These are phyloP conservation scores for Phytophthora melonis DNA, from an alignment of 352 stramenopile species.

Conservation along the genomic window DNA sequence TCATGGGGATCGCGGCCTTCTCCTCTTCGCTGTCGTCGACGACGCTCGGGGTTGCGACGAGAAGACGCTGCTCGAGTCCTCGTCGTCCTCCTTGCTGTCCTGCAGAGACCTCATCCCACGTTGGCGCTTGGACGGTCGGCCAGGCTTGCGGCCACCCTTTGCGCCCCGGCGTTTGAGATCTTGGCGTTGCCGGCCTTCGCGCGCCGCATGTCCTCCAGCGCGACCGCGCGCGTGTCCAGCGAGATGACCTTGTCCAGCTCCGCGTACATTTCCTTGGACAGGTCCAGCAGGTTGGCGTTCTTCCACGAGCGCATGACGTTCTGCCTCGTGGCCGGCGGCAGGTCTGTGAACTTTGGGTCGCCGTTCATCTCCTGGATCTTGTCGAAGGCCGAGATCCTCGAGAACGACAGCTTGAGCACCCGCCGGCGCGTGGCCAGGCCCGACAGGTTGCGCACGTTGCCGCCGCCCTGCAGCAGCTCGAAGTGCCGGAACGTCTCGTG, in stretches of 20 bases:
- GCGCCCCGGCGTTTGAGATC: neutral
- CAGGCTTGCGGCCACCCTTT: conserved; percentile 9
- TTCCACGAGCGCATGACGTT: conserved; percentile 46
- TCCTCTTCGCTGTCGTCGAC: conserved; percentile 39
- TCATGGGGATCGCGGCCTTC: conserved; percentile 24
- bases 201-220: conserved; percentile 41
- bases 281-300: conserved; percentile 45
- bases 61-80: conserved; percentile 20
- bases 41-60: conserved; percentile 30
- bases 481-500: conserved; percentile 46
- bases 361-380: conserved; percentile 48
- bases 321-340: conserved; percentile 22
- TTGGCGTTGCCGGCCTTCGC: conserved; percentile 23
- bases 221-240: conserved; percentile 34
- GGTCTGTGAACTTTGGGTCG: conserved; percentile 31
- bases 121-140: conserved; percentile 22
- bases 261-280: conserved; percentile 36
- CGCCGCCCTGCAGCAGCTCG: conserved; percentile 29
- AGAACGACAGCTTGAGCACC: conserved; percentile 45
- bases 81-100: conserved; percentile 26
- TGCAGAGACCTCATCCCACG: conserved; percentile 4
- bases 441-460: conserved; percentile 35
- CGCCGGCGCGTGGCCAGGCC: conserved; percentile 35
- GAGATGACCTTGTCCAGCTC: conserved; percentile 33
- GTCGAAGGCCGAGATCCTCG: conserved; percentile 40